These are phyloP conservation scores for Trametes gibbosa DNA, from an alignment of 768 basidiomycete genomes.

Conservation along the genomic window DNA sequence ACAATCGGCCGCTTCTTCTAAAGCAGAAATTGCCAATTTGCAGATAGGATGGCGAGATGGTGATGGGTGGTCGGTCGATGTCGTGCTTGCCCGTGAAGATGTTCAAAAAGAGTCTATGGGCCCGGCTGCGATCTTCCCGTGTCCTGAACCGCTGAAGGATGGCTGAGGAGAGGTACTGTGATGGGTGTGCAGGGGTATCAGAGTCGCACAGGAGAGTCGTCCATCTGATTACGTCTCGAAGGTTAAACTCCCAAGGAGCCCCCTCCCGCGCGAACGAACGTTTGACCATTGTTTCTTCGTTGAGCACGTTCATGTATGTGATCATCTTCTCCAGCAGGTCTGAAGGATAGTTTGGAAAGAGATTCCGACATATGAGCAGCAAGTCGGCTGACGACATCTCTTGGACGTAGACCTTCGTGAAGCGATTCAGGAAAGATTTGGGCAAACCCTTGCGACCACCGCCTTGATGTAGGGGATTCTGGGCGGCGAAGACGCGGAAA, in stretches of 20 bases:
- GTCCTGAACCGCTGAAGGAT: slow-evolving; percentile 89
- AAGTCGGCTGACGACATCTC: slow-evolving; percentile 80
- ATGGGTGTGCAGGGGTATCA: slow-evolving; percentile 45
- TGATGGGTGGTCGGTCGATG: slow-evolving; percentile 23
- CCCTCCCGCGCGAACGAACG: slow-evolving; percentile 75
- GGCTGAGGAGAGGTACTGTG: slow-evolving; percentile 61
- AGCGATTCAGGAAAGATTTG: slow-evolving; percentile 95
- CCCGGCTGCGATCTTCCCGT: slow-evolving; percentile 56
- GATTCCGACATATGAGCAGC: slow-evolving; percentile 68
- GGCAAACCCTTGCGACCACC: slow-evolving; percentile 97
- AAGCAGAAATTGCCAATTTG: slow-evolving; percentile 65
- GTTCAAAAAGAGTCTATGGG: slow-evolving; percentile 51
- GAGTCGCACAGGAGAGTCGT: slow-evolving; percentile 48
- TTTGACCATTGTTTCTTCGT: slow-evolving; percentile 60
- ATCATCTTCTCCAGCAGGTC: slow-evolving; percentile 72
- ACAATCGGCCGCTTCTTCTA: slow-evolving; percentile 33
- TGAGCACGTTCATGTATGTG: slow-evolving; percentile 69
- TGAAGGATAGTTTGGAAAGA: slow-evolving; percentile 61
- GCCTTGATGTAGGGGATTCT: slow-evolving; percentile 94
- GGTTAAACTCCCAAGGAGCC: slow-evolving; percentile 96
- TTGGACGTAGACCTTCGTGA: slow-evolving; percentile 95
- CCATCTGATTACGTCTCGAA: slow-evolving; percentile 94
- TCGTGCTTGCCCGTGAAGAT: slow-evolving; percentile 39
- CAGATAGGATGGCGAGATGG: slow-evolving; percentile 46
- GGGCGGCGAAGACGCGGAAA: slow-evolving; percentile 98